Conservation (phyloP, 2,329 filamentous ascomycete genomes). For the Microdochium nivale region DNA sequence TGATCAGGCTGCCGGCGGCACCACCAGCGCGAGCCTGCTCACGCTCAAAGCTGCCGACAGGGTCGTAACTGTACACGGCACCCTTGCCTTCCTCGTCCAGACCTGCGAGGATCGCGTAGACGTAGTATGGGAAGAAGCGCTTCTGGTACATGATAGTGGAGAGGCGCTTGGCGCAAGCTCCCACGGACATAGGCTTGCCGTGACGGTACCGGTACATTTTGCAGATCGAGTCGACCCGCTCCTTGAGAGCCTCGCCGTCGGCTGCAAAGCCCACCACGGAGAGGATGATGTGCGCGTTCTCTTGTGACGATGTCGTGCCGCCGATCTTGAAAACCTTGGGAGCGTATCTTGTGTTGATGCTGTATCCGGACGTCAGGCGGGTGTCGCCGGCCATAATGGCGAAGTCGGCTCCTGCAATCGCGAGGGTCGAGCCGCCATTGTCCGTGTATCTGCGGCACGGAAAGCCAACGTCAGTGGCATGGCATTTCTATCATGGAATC, state of each 20-base stretch:
- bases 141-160: constrained; percentile 95
- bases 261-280: constrained; percentile 95
- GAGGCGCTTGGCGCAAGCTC: constrained; percentile 88
- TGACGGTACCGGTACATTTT: constrained; percentile 99
- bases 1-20: constrained; percentile 88
- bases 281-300: constrained; percentile 78
- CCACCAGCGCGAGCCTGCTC: constrained; percentile 94
- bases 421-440: constrained; percentile 93
- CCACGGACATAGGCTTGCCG: constrained; percentile 90
- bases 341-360: constrained; percentile 93
- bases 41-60: constrained; percentile 93
- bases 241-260: constrained; percentile 87
- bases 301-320: constrained; percentile 76
- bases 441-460: constrained; percentile 69
- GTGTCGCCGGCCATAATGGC: constrained; percentile 96
- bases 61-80: constrained; percentile 94
- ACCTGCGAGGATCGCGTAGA: constrained; percentile 86
- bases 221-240: constrained; percentile 87
- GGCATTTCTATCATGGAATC: too few relatives aligned
- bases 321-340: constrained; percentile 98
- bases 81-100: constrained; percentile 92
- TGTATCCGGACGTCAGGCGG: constrained; percentile 91
- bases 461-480: neutral
- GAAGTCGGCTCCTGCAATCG: constrained; percentile 90
- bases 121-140: constrained; percentile 99